Evolutionary conservation across 2,329 filamentous ascomycete species (phyloP).

Genomic region (Colletotrichum lindemuthianum): DNA sequence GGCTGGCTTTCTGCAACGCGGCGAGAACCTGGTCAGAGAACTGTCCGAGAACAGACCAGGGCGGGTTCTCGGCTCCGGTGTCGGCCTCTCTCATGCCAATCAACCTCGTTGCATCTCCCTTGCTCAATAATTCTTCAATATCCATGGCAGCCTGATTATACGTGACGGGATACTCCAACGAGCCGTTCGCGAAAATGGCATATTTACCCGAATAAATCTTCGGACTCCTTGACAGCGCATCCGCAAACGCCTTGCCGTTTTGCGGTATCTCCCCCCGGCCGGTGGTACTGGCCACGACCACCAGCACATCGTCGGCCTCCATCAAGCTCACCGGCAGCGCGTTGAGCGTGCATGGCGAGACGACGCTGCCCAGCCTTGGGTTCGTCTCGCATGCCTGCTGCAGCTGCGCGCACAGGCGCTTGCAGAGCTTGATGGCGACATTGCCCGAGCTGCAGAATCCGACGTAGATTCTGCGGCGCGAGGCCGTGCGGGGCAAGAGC

Average conservation of each 20-base stretch:
- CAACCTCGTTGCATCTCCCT: slow-evolving; percentile 21
- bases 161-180: slow-evolving; percentile 28
- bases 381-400: slow-evolving; percentile 32
- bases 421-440: slow-evolving; percentile 34
- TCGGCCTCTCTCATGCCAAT: slow-evolving; percentile 34
- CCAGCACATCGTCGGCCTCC: slow-evolving; percentile 22
- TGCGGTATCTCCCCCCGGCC: slow-evolving; percentile 30
- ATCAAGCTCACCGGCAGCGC: slow-evolving; percentile 27
- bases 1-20: slow-evolving; percentile 23
- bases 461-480: slow-evolving; percentile 28
- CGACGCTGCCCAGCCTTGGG: slow-evolving; percentile 28
- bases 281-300: slow-evolving; percentile 31
- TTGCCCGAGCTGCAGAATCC: slow-evolving; percentile 35
- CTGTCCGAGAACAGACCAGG: slow-evolving; percentile 29
- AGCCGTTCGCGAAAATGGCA: slow-evolving; percentile 32
- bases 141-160: slow-evolving; percentile 34
- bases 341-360: slow-evolving; percentile 32
- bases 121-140: slow-evolving; percentile 27
- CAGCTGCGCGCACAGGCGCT: slow-evolving; percentile 34
- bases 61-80: slow-evolving; percentile 26
- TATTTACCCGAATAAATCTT: slow-evolving; percentile 19
- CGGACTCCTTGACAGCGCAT: slow-evolving; percentile 22
- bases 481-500: neutral
- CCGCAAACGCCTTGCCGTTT: slow-evolving; percentile 32
- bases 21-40: slow-evolving; percentile 29